Evolutionary conservation across 306 rosid genomes (phyloP).

Genomic region (Sophora flavescens): DNA sequence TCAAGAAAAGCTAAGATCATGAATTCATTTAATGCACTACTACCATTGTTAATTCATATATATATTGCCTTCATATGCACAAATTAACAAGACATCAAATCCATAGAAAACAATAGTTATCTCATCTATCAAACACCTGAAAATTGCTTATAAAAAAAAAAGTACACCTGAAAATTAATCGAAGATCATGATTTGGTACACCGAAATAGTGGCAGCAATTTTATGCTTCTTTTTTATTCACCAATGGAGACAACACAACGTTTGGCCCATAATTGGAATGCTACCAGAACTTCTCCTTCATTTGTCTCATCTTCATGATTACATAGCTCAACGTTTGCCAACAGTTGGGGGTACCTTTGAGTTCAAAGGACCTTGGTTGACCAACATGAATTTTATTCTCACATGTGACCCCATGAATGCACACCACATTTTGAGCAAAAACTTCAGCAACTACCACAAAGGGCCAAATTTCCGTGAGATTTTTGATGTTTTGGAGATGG

Average conservation of each 20-base stretch:
- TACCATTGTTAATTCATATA: no score
- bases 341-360: neutral
- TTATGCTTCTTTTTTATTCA: neutral
- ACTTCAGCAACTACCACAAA: conserved; percentile 42
- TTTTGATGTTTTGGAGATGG: conserved; percentile 53
- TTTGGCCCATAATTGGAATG: neutral
- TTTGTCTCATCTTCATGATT: conserved; percentile 1
- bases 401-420: neutral
- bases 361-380: neutral
- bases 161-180: no score
- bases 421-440: conserved; percentile 35
- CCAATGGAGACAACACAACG: neutral
- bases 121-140: neutral
- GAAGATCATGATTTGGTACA: neutral
- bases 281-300: neutral
- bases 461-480: conserved; percentile 45
- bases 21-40: no score
- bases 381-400: neutral
- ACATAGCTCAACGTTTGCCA: neutral
- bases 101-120: neutral
- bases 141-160: no score
- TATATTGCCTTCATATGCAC: neutral
- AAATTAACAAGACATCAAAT: neutral
- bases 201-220: neutral
- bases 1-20: no score